Evolutionary conservation across 2,329 filamentous ascomycete species (phyloP).

Genomic region (Chaetomium globosum): DNA sequence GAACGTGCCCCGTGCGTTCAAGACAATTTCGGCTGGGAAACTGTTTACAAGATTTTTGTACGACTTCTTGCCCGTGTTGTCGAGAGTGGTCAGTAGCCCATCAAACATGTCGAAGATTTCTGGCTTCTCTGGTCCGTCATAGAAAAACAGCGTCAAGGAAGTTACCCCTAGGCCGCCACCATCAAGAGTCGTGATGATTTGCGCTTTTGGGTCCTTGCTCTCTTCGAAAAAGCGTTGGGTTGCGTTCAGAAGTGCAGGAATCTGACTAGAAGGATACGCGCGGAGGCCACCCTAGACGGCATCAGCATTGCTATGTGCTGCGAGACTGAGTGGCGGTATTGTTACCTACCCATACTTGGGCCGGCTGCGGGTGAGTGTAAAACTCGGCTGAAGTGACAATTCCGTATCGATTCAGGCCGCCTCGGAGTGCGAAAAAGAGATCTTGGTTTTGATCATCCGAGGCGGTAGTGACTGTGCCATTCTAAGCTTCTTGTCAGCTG

Average conservation of each 20-base stretch:
- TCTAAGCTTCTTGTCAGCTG: slow-evolving; percentile 23
- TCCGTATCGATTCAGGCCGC: slow-evolving; percentile 37
- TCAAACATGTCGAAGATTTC: slow-evolving; percentile 36
- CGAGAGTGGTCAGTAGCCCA: slow-evolving; percentile 24
- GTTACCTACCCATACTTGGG: slow-evolving; percentile 31
- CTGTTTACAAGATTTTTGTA: slow-evolving; percentile 30
- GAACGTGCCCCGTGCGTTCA: slow-evolving; percentile 37
- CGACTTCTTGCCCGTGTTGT: slow-evolving; percentile 21
- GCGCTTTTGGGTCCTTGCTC: slow-evolving; percentile 38
- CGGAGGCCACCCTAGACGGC: slow-evolving; percentile 29
- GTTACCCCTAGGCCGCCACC: slow-evolving; percentile 20
- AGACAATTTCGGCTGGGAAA: slow-evolving; percentile 29
- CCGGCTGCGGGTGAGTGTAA: slow-evolving; percentile 33
- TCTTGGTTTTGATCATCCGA: slow-evolving; percentile 29
- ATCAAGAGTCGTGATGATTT: slow-evolving; percentile 39
- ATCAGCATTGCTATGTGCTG: background rate
- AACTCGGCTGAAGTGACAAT: slow-evolving; percentile 36
- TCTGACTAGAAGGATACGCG: slow-evolving; percentile 26
- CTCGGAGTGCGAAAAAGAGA: slow-evolving; percentile 39
- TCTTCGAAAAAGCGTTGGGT: slow-evolving; percentile 36
- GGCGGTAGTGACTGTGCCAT: slow-evolving; percentile 37
- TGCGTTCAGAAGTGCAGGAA: slow-evolving; percentile 36
- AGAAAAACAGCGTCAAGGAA: slow-evolving; percentile 36
- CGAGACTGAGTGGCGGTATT: background rate
- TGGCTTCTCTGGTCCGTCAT: slow-evolving; percentile 39